Percentiles rank a stretch among this genome's conserved stretches.
phyloP scores from a whole-genome alignment of 345 rosid genomes.

The Laguncularia racemosa region DNA sequence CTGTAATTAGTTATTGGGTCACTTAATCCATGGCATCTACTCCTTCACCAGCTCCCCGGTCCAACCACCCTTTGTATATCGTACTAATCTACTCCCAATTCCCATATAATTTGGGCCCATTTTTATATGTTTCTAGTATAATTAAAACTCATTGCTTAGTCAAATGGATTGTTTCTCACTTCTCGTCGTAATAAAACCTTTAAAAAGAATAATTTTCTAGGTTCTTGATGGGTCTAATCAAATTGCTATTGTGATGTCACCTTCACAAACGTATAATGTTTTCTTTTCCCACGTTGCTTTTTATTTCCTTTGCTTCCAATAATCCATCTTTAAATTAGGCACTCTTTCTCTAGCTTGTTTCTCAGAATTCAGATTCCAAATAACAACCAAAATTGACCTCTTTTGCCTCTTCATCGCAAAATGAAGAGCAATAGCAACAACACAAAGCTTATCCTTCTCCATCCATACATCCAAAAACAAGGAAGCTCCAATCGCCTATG shows the following conservation, averaged over 20 bases:
- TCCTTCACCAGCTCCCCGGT: conserved; percentile 31
- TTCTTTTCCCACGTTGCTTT: conserved; percentile 7
- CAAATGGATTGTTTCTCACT: conserved; percentile 3
- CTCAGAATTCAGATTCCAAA: conserved; percentile 22
- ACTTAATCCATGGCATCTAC: conserved; percentile 18
- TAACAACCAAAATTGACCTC: not conserved
- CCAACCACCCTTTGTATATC: conserved; percentile 18
- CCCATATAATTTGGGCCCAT: conserved; percentile 5
- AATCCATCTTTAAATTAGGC: conserved; percentile 26
- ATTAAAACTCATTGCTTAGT: conserved; percentile 8
- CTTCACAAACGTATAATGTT: conserved; percentile 10
- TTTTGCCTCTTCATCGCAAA: not conserved
- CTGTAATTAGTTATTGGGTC: conserved; percentile 30
- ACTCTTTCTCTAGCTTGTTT: conserved; percentile 16
- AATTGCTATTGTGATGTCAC: conserved; percentile 30
- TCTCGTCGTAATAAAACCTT: conserved; percentile 6
- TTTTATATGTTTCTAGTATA: not conserved
- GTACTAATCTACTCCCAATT: conserved; percentile 4
- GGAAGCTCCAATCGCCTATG: conserved; percentile 73
- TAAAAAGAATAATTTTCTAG: not conserved
- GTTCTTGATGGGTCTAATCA: conserved; percentile 3
- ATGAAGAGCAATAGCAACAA: conserved; percentile 71
- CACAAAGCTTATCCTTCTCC: conserved; percentile 89
- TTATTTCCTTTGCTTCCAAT: conserved; percentile 13
- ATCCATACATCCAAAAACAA: conserved; percentile 89